Evolutionary conservation across 2,329 filamentous ascomycete genomes (phyloP), one percentile per base, ranked within the genome.

Genomic region (Xylariaceae sp.): DNA sequence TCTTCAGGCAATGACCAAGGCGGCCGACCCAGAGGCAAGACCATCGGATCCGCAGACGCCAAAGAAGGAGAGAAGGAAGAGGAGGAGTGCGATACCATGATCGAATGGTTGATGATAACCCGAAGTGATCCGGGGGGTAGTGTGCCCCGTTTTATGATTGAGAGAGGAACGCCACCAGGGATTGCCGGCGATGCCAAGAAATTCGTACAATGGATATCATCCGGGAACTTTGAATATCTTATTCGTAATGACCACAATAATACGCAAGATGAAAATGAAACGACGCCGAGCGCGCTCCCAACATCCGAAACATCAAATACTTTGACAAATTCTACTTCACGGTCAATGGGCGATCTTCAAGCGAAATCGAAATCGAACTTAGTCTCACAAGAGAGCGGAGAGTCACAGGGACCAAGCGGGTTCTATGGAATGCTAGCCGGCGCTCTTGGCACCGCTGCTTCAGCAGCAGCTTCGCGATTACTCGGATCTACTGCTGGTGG

Each of bases 101-200:
- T 96, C 1, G 92, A 96, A 70, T 96, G 92, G 92, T 82, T 94
- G 56, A 96, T 96, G 92, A 84, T 96, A 15, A 96, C 91, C 1
- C 81, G 92, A 42, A 93, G 89, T 69, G 91, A 96, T 64, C 91
- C 92, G 3, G 92, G 92, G 9, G 92, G 92, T 46, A 93, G 85
- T 54, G 92, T 96, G 15, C 92, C 92, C 1, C 82, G 89, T 11
- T 96, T 94, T 73, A 86, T 96, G 81, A 90, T 96, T n/a, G 92
- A 96, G 65, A 86, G 90, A 67, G 90, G 89, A 24, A 96, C 92
- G 0, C 92, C 92, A 0, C 84, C 81, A 9, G 89, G 89, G 29
- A 94, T 96, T 63, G 81, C 91, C 21, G 79, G 79, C 35, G 92
- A 96, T 69, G 88, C 91, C 0, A 81, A 81, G 47, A 94, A 92